These are phyloP conservation scores for Leccinum broughii DNA, from an alignment of 768 basidiomycete species.

Conservation along the genomic window DNA sequence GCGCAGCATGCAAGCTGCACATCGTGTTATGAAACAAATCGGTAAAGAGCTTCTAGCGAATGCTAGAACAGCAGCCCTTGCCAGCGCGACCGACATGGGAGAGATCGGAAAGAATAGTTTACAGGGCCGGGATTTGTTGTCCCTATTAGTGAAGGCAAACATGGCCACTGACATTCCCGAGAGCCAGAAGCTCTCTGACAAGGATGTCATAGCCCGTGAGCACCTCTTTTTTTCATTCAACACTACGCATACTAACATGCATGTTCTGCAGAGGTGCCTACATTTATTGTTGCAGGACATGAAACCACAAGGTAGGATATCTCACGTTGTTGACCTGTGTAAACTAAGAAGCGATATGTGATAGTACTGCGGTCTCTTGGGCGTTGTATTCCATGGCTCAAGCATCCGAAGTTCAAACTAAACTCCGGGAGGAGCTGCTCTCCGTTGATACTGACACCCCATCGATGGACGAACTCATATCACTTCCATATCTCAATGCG, in stretches of 20 bases:
- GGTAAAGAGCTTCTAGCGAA: slow-evolving; percentile 39
- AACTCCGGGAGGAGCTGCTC: slow-evolving; percentile 60
- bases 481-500: slow-evolving; percentile 66
- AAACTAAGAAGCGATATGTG: neutral
- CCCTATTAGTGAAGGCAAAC: slow-evolving; percentile 44
- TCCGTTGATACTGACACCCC: slow-evolving; percentile 54
- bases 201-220: slow-evolving; percentile 60
- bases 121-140: slow-evolving; percentile 52
- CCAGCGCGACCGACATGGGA: slow-evolving; percentile 22
- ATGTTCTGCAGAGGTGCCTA: slow-evolving; percentile 52
- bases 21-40: slow-evolving; percentile 40
- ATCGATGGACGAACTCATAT: slow-evolving; percentile 67
- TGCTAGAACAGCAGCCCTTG: slow-evolving; percentile 44
- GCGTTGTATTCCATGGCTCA: slow-evolving; percentile 55
- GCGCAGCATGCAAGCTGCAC: neutral
- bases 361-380: slow-evolving; percentile 51
- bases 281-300: slow-evolving; percentile 60
- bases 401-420: slow-evolving; percentile 48
- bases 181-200: slow-evolving; percentile 56
- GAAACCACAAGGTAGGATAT: slow-evolving; percentile 50
- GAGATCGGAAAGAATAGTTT: slow-evolving; percentile 36
- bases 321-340: neutral
- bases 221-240: neutral
- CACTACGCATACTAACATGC: neutral
- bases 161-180: slow-evolving; percentile 59